Evolutionary conservation across 2,329 filamentous ascomycete genomes (phyloP), one percentile per base, ranked within the genome.

Genomic region (Neocatenulostroma microsporum): DNA sequence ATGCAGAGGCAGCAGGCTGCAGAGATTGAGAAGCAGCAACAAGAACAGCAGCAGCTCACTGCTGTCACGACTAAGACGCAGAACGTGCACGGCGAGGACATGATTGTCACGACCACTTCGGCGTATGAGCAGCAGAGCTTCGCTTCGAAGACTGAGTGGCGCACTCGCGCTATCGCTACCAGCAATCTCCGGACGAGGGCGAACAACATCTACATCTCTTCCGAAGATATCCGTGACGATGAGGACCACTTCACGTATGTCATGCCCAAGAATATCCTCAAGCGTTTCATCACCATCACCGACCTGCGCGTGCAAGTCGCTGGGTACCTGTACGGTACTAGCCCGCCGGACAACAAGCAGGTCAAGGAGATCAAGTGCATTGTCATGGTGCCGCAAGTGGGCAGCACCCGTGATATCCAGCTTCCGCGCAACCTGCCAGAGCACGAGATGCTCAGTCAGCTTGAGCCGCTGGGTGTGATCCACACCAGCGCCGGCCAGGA

Each of bases 151-250:
- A 98, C 91, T 0, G 91, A 98, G 57, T 98, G 91, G 91, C 84
- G 91, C 36, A 98, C 91, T 9, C 73, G 93, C 49, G 91, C 91
- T 21, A 95, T 98, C 56, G 93, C 91, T 7, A 94, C 91, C 2
- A 93, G 88, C 17, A 98, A 98, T 62, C 69, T 98, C 46, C 82
- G 89, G 30, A 95, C 88, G 31, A 75, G 91, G 47, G 78, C 91
- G 33, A 98, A 96, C 73, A 95, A 98, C 64, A 94, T 98, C 55
- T 98, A 96, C 62, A 93, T 98, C 51, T 94, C 91, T 6, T 91
- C 88, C 0, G 87, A 95, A 36, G 91, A 96, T 58, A 84, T 89
- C 48, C 84, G 87, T 36, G 77, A 91, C 46, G 87, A 94, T 42
- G 87, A 94, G 42, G 85, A 88, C 25, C 74, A 80, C 54, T 82